Evolutionary conservation across 1,139 yeast genomes (phyloP), one percentile per base, ranked within the genome.

Genomic region (Candida mesenterica): DNA sequence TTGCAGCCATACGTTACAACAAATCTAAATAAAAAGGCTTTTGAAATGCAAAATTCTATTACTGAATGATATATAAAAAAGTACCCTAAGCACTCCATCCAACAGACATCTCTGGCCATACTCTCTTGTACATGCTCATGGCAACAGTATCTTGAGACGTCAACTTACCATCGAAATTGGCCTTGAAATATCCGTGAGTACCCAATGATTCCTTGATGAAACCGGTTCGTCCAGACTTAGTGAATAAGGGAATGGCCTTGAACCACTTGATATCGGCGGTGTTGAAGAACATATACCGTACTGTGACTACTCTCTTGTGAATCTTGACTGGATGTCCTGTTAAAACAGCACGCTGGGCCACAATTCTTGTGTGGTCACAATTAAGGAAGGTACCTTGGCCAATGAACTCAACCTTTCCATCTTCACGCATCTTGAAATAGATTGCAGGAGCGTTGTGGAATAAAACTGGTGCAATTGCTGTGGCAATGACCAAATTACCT

Each of bases 121-220:
- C 82, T 53, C 98, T 80, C 65, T 87, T 90, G 67, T 85, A 92
- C 50, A 94, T 65, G 30, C 96, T 82, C 97, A 94, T 88, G 22
- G 90, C 97, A 30, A 92, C 81, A 10, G 88, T 82, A 61, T 94
- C 98, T 63, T 90, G 97, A 0, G 97, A 86, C 32, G 87, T 79
- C 51, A 94, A 70, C 53, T 82, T 86, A 38, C 94, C 94, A 57
- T 94, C 97, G 54, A 94, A 94, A 15, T 87, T 85, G 15, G 97
- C 96, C 66, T 94, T 94, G 74, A 84, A 90, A 65, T 92, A 88
- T 45, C 99, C 99, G 61, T 94, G 98, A 3, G 98, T 94, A 65
- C 99, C 99, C 65, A 94, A 74, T 57, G 90, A 78, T 59, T 92
- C 97, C 61, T 88, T 90, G 59, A 94, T 88, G 59, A 83, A 85